Conservation (phyloP, 306 rosid species). For the Inga laurina region DNA sequence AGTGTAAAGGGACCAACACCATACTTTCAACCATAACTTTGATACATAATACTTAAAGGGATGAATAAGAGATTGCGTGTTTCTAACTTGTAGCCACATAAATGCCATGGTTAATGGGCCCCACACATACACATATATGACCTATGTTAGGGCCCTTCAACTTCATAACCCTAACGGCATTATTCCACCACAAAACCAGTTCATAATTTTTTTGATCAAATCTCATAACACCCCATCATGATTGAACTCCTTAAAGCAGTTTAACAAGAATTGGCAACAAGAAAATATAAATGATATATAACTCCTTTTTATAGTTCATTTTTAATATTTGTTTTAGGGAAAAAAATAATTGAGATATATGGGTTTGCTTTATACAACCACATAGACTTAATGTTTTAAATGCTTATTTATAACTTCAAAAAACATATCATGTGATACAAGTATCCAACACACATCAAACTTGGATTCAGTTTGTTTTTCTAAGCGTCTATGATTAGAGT, state of each 20-base stretch:
- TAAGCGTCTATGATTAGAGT: not conserved
- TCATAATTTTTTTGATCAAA: not conserved
- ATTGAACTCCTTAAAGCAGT: not conserved
- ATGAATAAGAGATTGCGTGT: not conserved
- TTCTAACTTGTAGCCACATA: not conserved
- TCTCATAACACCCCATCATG: not conserved
- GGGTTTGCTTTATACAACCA: not conserved
- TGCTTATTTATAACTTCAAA: not conserved
- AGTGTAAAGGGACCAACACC: not conserved
- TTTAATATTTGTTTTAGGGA: not conserved
- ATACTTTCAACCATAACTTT: not conserved
- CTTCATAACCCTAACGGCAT: not conserved
- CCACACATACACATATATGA: not conserved
- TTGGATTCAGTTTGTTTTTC: not conserved
- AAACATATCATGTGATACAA: not conserved
- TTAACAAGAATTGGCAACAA: not conserved
- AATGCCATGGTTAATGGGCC: not conserved
- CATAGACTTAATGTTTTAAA: not conserved
- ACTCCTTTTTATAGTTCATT: not conserved
- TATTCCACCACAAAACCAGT: not conserved
- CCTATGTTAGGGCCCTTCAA: not conserved
- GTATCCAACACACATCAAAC: not conserved
- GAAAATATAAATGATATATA: not conserved
- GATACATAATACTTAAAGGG: not conserved
- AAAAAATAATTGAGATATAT: conserved; percentile 17